Evolutionary conservation across 1,284 basidiomycete genomes (phyloP).

Genomic region (Rhizoctonia solani): DNA sequence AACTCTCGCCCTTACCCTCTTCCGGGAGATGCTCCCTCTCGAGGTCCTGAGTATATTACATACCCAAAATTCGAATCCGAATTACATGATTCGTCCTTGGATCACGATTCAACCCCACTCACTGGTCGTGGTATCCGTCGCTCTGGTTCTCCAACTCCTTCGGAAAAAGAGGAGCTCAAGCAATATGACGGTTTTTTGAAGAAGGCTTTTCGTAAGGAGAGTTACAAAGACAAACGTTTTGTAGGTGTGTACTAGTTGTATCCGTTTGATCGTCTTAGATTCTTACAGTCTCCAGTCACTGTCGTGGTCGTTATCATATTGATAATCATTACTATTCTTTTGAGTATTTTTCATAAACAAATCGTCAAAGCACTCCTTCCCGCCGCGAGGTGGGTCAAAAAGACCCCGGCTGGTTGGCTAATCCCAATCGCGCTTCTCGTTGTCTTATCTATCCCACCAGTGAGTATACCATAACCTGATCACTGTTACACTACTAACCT

Average conservation of each 20-base stretch:
- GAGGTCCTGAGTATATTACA: background rate
- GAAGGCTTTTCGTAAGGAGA: background rate
- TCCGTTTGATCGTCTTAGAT: background rate
- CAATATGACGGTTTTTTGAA: background rate
- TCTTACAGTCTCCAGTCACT: background rate
- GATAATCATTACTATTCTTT: background rate
- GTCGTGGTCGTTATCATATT: constrained; percentile 1
- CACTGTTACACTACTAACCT: background rate
- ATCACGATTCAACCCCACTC: background rate
- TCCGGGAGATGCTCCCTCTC: too few species aligned
- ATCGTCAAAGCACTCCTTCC: constrained; percentile 15
- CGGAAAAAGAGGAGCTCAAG: constrained; percentile 8
- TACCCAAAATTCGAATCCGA: background rate
- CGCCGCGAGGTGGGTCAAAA: constrained; percentile 5
- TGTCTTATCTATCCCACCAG: constrained; percentile 19
- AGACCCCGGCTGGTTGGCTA: constrained; percentile 12
- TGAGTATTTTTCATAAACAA: background rate
- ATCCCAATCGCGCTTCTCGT: constrained; percentile 20
- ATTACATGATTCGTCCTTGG: background rate
- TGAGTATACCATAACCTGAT: background rate
- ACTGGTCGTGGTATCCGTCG: background rate
- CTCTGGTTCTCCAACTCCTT: constrained; percentile 11
- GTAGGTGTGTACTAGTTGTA: background rate
- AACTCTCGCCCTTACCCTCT: background rate
- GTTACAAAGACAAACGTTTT: constrained; percentile 1